Evolutionary conservation across 352 stramenopile genomes (phyloP).

Genomic region (Globisporangium echinulatum): DNA sequence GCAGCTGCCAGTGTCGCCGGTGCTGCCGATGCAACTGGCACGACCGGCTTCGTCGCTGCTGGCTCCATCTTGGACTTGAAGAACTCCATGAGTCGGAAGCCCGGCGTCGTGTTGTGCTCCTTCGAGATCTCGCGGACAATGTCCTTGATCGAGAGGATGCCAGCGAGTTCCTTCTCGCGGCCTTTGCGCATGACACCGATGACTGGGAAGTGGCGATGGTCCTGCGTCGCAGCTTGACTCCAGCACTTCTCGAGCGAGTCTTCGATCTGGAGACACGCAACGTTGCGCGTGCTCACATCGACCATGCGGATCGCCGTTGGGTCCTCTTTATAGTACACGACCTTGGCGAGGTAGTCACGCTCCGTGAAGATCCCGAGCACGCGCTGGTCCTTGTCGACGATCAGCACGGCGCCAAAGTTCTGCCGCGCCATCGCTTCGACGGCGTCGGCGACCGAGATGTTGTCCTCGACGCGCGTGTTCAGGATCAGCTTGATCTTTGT

Average conservation of each 20-base stretch:
- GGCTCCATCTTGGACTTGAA: slow-evolving; percentile 77
- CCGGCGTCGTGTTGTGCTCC: slow-evolving; percentile 57
- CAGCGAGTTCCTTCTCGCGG: slow-evolving; percentile 74
- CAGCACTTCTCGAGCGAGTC: slow-evolving; percentile 78
- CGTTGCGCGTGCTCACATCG: slow-evolving; percentile 55
- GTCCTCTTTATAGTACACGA: slow-evolving; percentile 66
- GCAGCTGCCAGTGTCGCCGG: not conserved
- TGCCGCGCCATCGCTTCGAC: slow-evolving; percentile 72
- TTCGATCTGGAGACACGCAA: slow-evolving; percentile 62
- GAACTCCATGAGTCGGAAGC: slow-evolving; percentile 82
- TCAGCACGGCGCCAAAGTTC: slow-evolving; percentile 76
- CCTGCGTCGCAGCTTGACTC: slow-evolving; percentile 50
- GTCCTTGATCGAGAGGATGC: slow-evolving; percentile 82
- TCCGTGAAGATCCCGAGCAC: slow-evolving; percentile 83
- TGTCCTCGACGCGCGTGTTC: slow-evolving; percentile 77
- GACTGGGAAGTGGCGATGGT: slow-evolving; percentile 81
- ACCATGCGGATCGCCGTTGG: slow-evolving; percentile 41
- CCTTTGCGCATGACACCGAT: slow-evolving; percentile 68
- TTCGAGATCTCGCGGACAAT: slow-evolving; percentile 83
- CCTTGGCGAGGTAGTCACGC: slow-evolving; percentile 78
- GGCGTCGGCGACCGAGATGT: slow-evolving; percentile 62
- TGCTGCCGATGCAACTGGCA: slow-evolving; percentile 3
- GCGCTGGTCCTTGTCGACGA: slow-evolving; percentile 81
- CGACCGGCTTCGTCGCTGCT: slow-evolving; percentile 18
- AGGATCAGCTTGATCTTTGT: slow-evolving; percentile 77